Percentiles rank a stretch among this genome's conserved stretches.
Evolutionary conservation across 75 land plant species (phyloP).

Genomic region (Sequoiadendron giganteum): DNA sequence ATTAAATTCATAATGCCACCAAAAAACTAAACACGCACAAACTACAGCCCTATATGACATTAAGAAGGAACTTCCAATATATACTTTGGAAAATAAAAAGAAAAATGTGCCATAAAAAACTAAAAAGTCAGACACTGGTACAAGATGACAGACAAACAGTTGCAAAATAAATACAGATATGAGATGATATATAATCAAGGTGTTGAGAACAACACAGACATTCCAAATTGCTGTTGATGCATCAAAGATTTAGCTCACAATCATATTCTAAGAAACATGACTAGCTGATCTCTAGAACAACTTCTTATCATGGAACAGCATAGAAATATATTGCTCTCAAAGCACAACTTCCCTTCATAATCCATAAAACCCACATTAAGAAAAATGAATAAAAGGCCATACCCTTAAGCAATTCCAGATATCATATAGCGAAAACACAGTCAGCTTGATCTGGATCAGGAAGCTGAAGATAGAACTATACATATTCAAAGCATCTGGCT

Average conservation of each 20-base stretch:
- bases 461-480: conserved; percentile 80
- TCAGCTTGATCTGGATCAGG: conserved; percentile 71
- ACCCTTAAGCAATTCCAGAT: conserved; percentile 83
- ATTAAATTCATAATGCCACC: not conserved
- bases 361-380: not conserved
- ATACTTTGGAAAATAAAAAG: too few relatives aligned
- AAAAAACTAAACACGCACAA: not conserved
- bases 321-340: not conserved
- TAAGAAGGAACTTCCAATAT: not conserved
- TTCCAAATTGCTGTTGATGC: not conserved
- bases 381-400: not conserved
- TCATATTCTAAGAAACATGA: not conserved
- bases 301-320: not conserved
- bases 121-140: not conserved
- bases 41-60: not conserved
- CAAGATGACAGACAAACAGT: not conserved
- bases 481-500: conserved; percentile 49
- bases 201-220: not conserved
- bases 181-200: not conserved
- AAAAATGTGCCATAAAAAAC: not conserved
- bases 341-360: not conserved
- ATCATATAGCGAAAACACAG: conserved; percentile 64
- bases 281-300: not conserved
- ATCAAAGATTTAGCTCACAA: not conserved
- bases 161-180: not conserved